Conservation (phyloP, 345 rosid species). For the Brassica nigra region DNA sequence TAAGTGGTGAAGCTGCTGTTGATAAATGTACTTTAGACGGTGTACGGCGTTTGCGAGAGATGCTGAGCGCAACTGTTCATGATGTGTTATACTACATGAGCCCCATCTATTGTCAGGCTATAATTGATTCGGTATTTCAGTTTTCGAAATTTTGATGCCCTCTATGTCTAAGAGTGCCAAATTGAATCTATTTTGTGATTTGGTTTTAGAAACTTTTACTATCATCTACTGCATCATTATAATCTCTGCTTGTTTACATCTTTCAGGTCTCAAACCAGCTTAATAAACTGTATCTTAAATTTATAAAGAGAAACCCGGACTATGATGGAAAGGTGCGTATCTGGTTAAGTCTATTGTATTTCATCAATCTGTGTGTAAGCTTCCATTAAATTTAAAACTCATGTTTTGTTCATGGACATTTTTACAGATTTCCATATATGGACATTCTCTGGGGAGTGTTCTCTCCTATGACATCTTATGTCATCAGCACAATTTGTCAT, state of each 20-base stretch:
- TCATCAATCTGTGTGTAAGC: conserved; percentile 29
- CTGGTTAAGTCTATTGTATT: conserved; percentile 24
- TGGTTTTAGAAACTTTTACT: not conserved
- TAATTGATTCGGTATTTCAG: conserved; percentile 74
- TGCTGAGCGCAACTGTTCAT: conserved; percentile 92
- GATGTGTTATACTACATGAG: conserved; percentile 98
- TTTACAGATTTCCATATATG: conserved; percentile 82
- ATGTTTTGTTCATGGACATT: conserved; percentile 27
- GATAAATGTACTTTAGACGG: conserved; percentile 96
- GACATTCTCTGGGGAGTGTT: conserved; percentile 98
- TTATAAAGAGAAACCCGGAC: conserved; percentile 82
- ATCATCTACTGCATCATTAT: not conserved
- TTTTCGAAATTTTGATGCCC: not conserved
- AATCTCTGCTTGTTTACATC: conserved; percentile 1
- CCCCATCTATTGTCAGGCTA: conserved; percentile 94
- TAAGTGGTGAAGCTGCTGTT: conserved; percentile 92
- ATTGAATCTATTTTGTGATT: not conserved
- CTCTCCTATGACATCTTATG: conserved; percentile 96
- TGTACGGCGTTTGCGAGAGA: conserved; percentile 83
- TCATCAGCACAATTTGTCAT: conserved; percentile 84
- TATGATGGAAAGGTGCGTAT: conserved; percentile 88
- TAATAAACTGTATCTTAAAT: conserved; percentile 73
- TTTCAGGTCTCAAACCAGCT: conserved; percentile 89
- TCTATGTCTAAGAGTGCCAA: not conserved
- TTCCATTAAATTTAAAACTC: not conserved